Evolutionary conservation across 164 flowering plant genomes (phyloP).

Genomic region (Vitis riparia): DNA sequence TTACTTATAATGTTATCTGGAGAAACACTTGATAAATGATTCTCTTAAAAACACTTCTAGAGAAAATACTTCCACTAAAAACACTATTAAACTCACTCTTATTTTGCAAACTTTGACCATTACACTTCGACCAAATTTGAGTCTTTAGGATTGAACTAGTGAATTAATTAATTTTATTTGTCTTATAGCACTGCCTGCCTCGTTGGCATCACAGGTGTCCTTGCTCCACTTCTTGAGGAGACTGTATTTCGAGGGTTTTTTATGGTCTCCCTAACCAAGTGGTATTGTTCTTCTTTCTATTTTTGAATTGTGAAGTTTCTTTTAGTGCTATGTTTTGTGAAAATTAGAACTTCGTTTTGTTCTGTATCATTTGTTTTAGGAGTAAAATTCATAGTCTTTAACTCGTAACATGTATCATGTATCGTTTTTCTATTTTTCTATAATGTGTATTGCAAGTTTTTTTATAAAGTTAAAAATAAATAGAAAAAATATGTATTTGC

Average conservation of each 20-base stretch:
- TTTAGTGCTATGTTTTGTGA: not conserved
- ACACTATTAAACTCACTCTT: not conserved
- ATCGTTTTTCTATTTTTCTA: no score
- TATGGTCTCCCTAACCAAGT: slow-evolving; percentile 85
- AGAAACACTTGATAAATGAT: no score
- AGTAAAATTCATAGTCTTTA: no score
- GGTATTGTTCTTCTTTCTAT: slow-evolving; percentile 44
- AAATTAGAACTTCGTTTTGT: not conserved
- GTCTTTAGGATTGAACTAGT: not conserved
- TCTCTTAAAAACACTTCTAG: no score
- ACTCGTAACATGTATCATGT: no score
- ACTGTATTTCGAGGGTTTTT: slow-evolving; percentile 91
- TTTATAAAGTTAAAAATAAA: no score
- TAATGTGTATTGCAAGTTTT: no score
- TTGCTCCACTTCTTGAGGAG: slow-evolving; percentile 95
- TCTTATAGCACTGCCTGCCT: slow-evolving; percentile 76
- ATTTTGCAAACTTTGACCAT: not conserved
- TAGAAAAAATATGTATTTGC: no score
- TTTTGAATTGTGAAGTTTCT: not conserved
- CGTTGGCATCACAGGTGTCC: slow-evolving; percentile 81
- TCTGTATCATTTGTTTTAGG: not conserved
- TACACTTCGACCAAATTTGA: no score
- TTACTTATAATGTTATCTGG: no score
- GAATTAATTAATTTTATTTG: slow-evolving; percentile 6
- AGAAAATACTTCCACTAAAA: no score